Base-by-base conservation (phyloP, 371 early-diverging fungal species). In the Amoeboaphelidium protococcarum region DNA sequence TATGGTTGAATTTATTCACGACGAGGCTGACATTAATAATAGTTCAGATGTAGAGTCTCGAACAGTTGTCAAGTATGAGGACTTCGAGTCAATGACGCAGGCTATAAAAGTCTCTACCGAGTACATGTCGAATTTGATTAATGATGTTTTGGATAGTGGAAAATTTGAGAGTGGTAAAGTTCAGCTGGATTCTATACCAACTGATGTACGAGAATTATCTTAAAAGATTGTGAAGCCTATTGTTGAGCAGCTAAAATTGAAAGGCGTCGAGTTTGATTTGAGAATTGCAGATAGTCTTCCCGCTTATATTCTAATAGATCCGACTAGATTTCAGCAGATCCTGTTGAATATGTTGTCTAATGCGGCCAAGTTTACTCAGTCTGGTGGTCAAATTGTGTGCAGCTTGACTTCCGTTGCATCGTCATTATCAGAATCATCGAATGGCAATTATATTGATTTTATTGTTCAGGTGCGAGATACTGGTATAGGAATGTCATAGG, bases 91-190 rank as follows among this genome's bases (percentile, higher is more conserved):
- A n/a, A n/a, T n/a, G n/a, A n/a, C n/a, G n/a, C n/a, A n/a, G n/a
- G n/a, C n/a, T n/a, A n/a, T n/a, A n/a, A n/a, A n/a, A n/a, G n/a
- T n/a, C n/a, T n/a, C n/a, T n/a, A n/a, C n/a, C n/a, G n/a, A n/a
- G n/a, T n/a, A n/a, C n/a, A n/a, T n/a, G n/a, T n/a, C n/a, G n/a
- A n/a, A n/a, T n/a, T n/a, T 75, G n/a, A 73, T 75, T 46, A 75
- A 75, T 49, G 76, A 75, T 52, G 72, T 75, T 45, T 42, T 75
- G 51, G 76, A 75, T 54, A 56, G 73, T 6, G 69, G 70, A 50
- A 75, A 75, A 52, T 72, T 75, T 1, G 76, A 75, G 48, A 72
- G 73, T 1, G 76, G 76, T 13, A 75, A 72, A 70, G 68, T 75
- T 69, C 71, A 71, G 37, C 53, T 75, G 20, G 76, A 71, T 48